These are phyloP conservation scores for Stagonosporopsis rhizophila DNA, from an alignment of 2,329 filamentous ascomycete species.

Conservation along the genomic window DNA sequence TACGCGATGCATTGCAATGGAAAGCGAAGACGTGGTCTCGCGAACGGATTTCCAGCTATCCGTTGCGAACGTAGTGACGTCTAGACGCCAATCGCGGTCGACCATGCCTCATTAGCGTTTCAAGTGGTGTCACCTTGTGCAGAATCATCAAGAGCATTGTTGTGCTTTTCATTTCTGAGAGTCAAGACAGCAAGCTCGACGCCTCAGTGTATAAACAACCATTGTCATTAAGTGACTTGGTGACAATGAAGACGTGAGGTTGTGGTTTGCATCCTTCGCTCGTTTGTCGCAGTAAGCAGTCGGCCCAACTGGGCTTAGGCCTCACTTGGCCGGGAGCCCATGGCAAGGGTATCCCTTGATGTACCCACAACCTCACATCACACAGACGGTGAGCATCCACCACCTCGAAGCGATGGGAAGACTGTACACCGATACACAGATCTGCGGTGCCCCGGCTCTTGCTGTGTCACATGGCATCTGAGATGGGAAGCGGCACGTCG, in stretches of 20 bases:
- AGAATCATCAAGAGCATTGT: constrained; percentile 1
- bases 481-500: constrained; percentile 1
- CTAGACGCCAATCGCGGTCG: constrained; percentile 21
- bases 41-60: constrained; percentile 16
- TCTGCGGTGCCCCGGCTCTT: constrained; percentile 12
- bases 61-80: constrained; percentile 32
- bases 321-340: neutral
- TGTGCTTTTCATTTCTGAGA: neutral
- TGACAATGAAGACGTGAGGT: constrained; percentile 4
- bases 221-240: neutral
- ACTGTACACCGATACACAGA: constrained; percentile 14
- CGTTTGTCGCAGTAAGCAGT: neutral
- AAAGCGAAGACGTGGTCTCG: constrained; percentile 14
- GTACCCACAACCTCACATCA: constrained; percentile 13
- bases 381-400: constrained; percentile 18
- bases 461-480: constrained; percentile 14
- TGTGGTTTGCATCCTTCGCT: constrained; percentile 6
- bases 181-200: neutral
- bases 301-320: neutral
- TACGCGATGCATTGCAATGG: constrained; percentile 8
- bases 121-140: constrained; percentile 22
- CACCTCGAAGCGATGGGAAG: constrained; percentile 18
- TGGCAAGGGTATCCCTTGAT: constrained; percentile 4
- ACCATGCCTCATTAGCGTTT: constrained; percentile 41
- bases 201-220: neutral